phyloP scores from a whole-genome alignment of 139 green algal species.

The Penium margaritaceum region DNA sequence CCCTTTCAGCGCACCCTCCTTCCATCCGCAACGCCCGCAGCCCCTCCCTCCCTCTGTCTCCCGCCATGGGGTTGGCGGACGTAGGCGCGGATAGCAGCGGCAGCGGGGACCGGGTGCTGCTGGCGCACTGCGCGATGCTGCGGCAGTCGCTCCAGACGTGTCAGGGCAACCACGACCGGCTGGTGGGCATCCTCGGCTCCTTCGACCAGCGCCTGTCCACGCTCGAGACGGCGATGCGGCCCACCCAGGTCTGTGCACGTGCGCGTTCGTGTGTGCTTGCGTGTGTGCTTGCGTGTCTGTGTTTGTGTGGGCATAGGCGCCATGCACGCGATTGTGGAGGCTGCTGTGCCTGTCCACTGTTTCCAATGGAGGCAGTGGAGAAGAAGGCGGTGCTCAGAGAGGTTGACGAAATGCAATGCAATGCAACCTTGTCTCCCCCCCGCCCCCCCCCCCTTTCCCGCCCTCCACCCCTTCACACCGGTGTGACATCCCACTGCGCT shows the following conservation, averaged over 20 bases:
- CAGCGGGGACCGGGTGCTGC: too few species aligned
- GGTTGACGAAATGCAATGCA: not conserved
- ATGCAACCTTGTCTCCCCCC: not conserved
- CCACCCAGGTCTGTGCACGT: constrained; percentile 25
- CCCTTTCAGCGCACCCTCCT: too few species aligned
- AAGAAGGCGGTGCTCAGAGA: not conserved
- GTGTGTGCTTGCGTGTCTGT: not conserved
- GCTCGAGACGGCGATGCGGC: constrained; percentile 34
- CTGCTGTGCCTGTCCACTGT: not conserved
- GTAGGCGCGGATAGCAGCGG: too few species aligned
- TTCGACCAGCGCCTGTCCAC: constrained; percentile 35
- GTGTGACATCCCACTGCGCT: too few species aligned
- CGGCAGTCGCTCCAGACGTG: too few species aligned
- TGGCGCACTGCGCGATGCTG: too few species aligned
- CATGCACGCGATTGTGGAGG: not conserved
- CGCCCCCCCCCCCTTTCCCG: too few species aligned
- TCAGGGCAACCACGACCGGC: constrained; percentile 2
- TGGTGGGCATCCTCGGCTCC: constrained; percentile 22
- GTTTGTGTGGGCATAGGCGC: not conserved
- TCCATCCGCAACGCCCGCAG: too few species aligned
- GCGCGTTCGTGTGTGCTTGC: not conserved
- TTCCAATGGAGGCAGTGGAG: not conserved
- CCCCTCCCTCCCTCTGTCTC: too few species aligned
- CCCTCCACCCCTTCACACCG: too few species aligned
- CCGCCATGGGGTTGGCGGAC: too few species aligned